These are phyloP conservation scores for Chaetothyriales sp. DNA, from an alignment of 2,329 filamentous ascomycete species.

Conservation along the genomic window DNA sequence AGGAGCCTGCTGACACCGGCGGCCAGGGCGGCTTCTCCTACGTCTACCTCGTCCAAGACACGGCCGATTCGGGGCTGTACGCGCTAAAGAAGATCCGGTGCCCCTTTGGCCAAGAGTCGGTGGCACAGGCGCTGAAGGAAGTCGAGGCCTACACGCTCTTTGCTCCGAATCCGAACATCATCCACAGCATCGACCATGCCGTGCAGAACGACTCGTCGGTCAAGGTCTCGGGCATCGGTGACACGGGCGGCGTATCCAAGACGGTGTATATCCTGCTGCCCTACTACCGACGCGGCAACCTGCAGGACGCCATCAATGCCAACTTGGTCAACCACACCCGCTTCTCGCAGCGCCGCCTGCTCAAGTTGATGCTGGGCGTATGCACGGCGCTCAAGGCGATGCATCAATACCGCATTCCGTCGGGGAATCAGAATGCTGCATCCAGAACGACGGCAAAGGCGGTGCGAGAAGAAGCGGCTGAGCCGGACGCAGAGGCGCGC, in stretches of 20 bases:
- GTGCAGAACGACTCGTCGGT: slow-evolving; percentile 57
- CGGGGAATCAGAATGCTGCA: slow-evolving; percentile 31
- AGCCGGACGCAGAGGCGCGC: slow-evolving; percentile 35
- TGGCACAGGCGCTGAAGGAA: slow-evolving; percentile 87
- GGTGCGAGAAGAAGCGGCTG: slow-evolving; percentile 41
- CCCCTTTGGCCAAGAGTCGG: slow-evolving; percentile 92
- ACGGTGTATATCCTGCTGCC: slow-evolving; percentile 94
- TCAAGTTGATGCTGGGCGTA: slow-evolving; percentile 83
- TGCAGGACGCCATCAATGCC: slow-evolving; percentile 97
- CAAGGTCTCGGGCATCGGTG: slow-evolving; percentile 42
- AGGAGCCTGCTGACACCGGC: slow-evolving; percentile 1
- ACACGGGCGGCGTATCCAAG: slow-evolving; percentile 48
- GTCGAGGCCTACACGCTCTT: slow-evolving; percentile 95
- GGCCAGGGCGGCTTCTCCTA: slow-evolving; percentile 87
- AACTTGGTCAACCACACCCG: slow-evolving; percentile 89
- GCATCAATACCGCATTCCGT: slow-evolving; percentile 68
- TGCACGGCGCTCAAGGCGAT: slow-evolving; percentile 77
- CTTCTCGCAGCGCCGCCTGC: slow-evolving; percentile 77
- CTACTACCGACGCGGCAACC: slow-evolving; percentile 87
- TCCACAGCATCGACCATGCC: slow-evolving; percentile 69
- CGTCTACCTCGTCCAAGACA: slow-evolving; percentile 96
- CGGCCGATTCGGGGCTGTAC: slow-evolving; percentile 60
- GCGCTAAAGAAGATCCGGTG: slow-evolving; percentile 98
- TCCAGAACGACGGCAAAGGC: slow-evolving; percentile 39
- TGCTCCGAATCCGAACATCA: slow-evolving; percentile 68